Percentiles rank a stretch among this genome's conserved stretches.
Evolutionary conservation across 2,329 filamentous ascomycete species (phyloP).

Genomic region (Didymella glomerata): DNA sequence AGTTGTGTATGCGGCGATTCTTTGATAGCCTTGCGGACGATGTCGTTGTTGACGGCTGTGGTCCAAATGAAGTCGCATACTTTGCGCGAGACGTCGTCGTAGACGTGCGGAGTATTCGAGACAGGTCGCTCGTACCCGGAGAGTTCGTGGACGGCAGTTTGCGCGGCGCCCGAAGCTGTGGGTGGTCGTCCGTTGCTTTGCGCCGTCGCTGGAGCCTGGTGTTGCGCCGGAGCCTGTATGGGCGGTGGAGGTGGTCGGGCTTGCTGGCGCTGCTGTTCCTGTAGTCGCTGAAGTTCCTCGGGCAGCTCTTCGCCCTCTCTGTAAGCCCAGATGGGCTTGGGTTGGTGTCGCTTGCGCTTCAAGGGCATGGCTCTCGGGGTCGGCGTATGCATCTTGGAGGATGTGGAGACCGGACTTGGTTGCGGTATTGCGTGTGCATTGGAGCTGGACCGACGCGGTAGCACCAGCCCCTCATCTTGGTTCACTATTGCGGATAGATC

Average conservation of each 20-base stretch:
- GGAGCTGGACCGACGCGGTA: constrained; percentile 45
- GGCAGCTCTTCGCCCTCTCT: constrained; percentile 40
- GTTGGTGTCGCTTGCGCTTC: constrained; percentile 49
- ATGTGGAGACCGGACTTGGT: constrained; percentile 40
- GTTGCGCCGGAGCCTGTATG: constrained; percentile 28
- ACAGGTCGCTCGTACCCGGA: constrained; percentile 66
- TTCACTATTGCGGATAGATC: constrained; percentile 49
- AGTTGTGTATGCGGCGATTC: constrained; percentile 73
- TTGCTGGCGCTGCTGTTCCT: constrained; percentile 33
- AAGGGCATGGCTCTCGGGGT: constrained; percentile 39
- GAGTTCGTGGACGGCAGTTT: constrained; percentile 28
- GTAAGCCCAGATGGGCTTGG: constrained; percentile 50
- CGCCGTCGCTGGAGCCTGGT: constrained; percentile 26
- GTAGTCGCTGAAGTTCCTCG: constrained; percentile 35
- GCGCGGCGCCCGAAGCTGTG: constrained; percentile 18
- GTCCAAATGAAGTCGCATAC: constrained; percentile 84
- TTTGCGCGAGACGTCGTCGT: constrained; percentile 75
- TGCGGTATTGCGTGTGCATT: constrained; percentile 38
- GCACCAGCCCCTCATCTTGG: constrained; percentile 41
- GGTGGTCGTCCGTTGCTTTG: constrained; percentile 33
- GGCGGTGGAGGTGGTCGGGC: constrained; percentile 32
- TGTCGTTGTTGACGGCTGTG: constrained; percentile 72
- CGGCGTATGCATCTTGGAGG: constrained; percentile 41
- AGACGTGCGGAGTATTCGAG: constrained; percentile 70
- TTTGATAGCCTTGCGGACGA: constrained; percentile 61